phyloP scores from a whole-genome alignment of 129 eudicot genomes.

The Flaveria ramosissima region DNA sequence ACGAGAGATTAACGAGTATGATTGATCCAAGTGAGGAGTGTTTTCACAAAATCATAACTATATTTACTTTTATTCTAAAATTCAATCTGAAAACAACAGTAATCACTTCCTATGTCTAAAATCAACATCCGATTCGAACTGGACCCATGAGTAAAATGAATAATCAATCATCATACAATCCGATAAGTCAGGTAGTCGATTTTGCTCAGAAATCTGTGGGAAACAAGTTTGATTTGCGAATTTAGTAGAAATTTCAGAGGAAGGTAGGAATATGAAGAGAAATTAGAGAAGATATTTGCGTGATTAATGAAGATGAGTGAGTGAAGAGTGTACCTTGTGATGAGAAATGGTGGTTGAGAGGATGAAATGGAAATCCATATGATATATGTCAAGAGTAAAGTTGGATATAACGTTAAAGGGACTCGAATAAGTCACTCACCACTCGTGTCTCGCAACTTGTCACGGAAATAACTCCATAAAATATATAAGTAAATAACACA shows the following conservation, averaged over 20 bases:
- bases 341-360: constrained; percentile 29
- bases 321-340: constrained; percentile 25
- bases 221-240: constrained; percentile 12
- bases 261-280: not conserved
- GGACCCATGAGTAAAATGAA: constrained; percentile 13
- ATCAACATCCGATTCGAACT: not conserved
- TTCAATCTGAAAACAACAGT: not conserved
- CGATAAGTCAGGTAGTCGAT: not conserved
- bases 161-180: not conserved
- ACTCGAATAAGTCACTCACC: constrained; percentile 9
- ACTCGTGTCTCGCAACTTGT: not conserved
- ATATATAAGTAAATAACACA: too few relatives aligned
- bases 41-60: not conserved
- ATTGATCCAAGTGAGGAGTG: not conserved
- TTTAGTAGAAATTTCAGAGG: not conserved
- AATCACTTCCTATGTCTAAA: constrained; percentile 16
- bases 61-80: not conserved
- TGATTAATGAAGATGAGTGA: not conserved
- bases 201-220: not conserved
- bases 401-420: not conserved
- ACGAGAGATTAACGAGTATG: not conserved
- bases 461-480: not conserved
- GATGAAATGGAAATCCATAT: constrained; percentile 31
- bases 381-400: constrained; percentile 2
- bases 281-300: not conserved